A percentile compares a stretch with the other conserved stretches of the same genome.
phyloP scores from a whole-genome alignment of 345 rosid genomes.

The Moricandia arvensis region DNA sequence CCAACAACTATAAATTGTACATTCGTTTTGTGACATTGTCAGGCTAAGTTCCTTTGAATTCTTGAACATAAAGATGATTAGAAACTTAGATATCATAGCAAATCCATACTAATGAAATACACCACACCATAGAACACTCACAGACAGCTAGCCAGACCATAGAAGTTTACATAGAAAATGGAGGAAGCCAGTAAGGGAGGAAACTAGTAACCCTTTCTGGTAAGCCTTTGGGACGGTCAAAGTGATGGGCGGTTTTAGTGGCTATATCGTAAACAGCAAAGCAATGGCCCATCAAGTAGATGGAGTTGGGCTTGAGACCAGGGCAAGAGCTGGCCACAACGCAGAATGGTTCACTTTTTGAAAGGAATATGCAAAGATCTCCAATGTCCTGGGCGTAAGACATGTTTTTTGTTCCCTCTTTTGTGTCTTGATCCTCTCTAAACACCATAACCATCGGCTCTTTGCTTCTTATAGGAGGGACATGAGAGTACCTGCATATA shows the following conservation, averaged over 20 bases:
- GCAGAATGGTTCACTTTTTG: not conserved
- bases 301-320: slow-evolving; percentile 5
- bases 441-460: slow-evolving; percentile 9
- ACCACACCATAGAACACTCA: not conserved
- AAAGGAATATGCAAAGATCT: slow-evolving; percentile 9
- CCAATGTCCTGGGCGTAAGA: slow-evolving; percentile 7
- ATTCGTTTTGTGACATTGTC: not conserved
- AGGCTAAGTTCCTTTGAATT: not conserved
- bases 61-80: not conserved
- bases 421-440: slow-evolving; percentile 2
- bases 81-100: too few relatives aligned
- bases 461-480: not conserved
- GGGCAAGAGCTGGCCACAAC: not conserved
- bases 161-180: not conserved
- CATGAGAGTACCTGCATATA: not conserved
- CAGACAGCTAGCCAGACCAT: not conserved
- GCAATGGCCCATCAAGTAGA: not conserved
- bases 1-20: slow-evolving; percentile 2
- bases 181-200: slow-evolving; percentile 15
- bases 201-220: not conserved
- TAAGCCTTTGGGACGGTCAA: not conserved
- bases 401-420: not conserved
- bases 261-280: not conserved
- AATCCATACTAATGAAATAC: too few relatives aligned
- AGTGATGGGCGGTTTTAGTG: not conserved